Conservation (phyloP, 2,329 filamentous ascomycete genomes). For the Aspergillus fijiensis region DNA sequence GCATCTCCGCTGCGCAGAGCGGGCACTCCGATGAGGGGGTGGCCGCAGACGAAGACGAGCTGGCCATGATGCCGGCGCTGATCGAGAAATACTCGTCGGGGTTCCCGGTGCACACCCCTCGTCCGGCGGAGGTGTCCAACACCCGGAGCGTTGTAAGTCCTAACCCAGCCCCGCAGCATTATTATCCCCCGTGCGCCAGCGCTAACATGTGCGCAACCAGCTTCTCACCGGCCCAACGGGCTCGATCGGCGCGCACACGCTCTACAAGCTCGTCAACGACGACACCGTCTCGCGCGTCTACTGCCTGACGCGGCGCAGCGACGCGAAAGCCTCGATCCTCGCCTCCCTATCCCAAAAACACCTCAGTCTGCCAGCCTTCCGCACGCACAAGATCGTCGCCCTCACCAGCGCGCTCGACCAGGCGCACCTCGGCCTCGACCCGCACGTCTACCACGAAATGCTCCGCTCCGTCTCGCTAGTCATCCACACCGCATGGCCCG, state of each 20-base stretch:
- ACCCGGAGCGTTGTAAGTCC: slow-evolving; percentile 25
- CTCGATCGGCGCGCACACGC: slow-evolving; percentile 44
- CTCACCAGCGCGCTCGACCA: slow-evolving; percentile 43
- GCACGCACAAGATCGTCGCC: slow-evolving; percentile 40
- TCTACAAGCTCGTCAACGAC: slow-evolving; percentile 40
- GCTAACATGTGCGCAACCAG: slow-evolving; percentile 8
- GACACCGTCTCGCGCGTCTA: slow-evolving; percentile 36
- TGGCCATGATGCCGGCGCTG: slow-evolving; percentile 44
- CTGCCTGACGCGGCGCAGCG: slow-evolving; percentile 37
- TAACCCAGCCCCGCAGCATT: too few species aligned
- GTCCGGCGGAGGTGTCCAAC: slow-evolving; percentile 22
- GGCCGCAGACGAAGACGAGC: slow-evolving; percentile 15
- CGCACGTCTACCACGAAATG: slow-evolving; percentile 39
- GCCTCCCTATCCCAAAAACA: slow-evolving; percentile 21
- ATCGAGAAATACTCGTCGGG: slow-evolving; percentile 46
- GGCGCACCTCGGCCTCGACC: slow-evolving; percentile 42
- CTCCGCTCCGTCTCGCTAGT: slow-evolving; percentile 45
- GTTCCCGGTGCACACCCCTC: slow-evolving; percentile 35
- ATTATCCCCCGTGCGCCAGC: too few species aligned
- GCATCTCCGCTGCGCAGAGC: slow-evolving; percentile 33
- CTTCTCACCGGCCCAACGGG: slow-evolving; percentile 48
- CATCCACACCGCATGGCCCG: slow-evolving; percentile 56
- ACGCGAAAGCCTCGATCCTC: slow-evolving; percentile 25
- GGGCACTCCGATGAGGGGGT: slow-evolving; percentile 11
- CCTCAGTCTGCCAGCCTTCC: slow-evolving; percentile 23